A percentile compares a stretch with the other conserved stretches of the same genome.
Evolutionary conservation across 192 early-diverging fungal species (phyloP).

Genomic region (Phlyctochytrium arcticum): DNA sequence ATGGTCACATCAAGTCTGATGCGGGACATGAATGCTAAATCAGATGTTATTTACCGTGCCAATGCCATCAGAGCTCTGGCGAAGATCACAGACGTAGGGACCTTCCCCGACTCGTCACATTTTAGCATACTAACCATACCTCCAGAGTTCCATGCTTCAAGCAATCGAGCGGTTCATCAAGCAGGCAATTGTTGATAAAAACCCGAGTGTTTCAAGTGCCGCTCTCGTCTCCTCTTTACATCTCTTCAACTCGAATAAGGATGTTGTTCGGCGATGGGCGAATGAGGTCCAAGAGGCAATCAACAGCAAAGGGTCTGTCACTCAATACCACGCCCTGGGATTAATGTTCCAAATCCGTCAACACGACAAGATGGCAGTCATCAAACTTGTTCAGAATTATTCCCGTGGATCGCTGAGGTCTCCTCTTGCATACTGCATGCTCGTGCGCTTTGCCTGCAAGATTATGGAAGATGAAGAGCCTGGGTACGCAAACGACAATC

Average conservation of each 20-base stretch:
- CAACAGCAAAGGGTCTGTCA: conserved; percentile 84
- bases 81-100: conserved; percentile 86
- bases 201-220: conserved; percentile 79
- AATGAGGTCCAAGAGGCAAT: conserved; percentile 96
- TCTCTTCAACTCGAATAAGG: conserved; percentile 76
- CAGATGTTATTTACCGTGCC: conserved; percentile 86
- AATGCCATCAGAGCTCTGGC: conserved; percentile 94
- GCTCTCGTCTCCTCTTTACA: conserved; percentile 91
- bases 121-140: not conserved
- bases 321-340: conserved; percentile 97
- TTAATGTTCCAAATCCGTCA: conserved; percentile 91
- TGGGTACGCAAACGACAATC: conserved; percentile 20
- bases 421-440: conserved; percentile 84
- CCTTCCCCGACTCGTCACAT: not conserved
- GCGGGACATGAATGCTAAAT: conserved; percentile 94
- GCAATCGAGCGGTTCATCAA: conserved; percentile 96
- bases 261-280: conserved; percentile 93
- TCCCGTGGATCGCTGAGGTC: conserved; percentile 68
- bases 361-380: conserved; percentile 97
- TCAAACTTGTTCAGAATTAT: conserved; percentile 91
- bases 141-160: conserved; percentile 86
- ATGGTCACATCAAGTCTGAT: conserved; percentile 95
- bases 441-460: conserved; percentile 88
- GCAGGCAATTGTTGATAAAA: conserved; percentile 94
- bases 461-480: conserved; percentile 58